phyloP scores from a whole-genome alignment of 257 asterid species.

The Primulina tabacum region DNA sequence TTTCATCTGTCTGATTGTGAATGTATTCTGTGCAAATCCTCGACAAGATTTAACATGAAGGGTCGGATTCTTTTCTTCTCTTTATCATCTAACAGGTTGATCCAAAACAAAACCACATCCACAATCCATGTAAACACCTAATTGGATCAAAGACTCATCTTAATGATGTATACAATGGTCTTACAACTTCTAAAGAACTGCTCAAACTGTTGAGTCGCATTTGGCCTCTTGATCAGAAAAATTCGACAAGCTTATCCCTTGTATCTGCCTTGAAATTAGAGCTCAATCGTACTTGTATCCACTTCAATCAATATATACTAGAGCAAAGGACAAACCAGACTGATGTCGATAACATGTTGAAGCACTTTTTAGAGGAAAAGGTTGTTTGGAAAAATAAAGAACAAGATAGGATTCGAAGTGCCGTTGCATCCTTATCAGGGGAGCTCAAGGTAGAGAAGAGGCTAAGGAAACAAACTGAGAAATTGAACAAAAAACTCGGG shows the following conservation, averaged over 20 bases:
- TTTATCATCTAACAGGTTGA: conserved; percentile 42
- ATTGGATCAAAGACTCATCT: conserved; percentile 50
- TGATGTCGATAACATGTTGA: conserved; percentile 52
- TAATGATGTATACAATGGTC: conserved; percentile 65
- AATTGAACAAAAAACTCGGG: conserved; percentile 87
- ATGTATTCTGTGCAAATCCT: conserved; percentile 9
- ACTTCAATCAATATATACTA: conserved; percentile 51
- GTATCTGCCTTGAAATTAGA: conserved; percentile 70
- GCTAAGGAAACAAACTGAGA: conserved; percentile 81
- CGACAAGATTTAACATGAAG: not conserved
- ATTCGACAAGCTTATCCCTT: conserved; percentile 55
- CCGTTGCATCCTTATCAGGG: conserved; percentile 48
- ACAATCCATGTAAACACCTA: conserved; percentile 35
- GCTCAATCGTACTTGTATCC: conserved; percentile 56
- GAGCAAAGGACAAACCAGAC: conserved; percentile 44
- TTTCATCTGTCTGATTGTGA: conserved; percentile 16
- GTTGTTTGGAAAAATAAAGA: conserved; percentile 63
- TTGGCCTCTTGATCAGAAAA: conserved; percentile 50
- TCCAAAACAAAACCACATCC: conserved; percentile 38
- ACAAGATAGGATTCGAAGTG: conserved; percentile 58
- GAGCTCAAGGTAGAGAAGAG: conserved; percentile 82
- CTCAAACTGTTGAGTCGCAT: conserved; percentile 59
- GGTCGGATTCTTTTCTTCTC: not conserved
- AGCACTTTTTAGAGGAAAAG: conserved; percentile 66
- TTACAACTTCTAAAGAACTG: conserved; percentile 70